A percentile compares a stretch with the other conserved stretches of the same genome.
These are phyloP conservation scores for Colletotrichum sp. DNA, from an alignment of 2,329 filamentous ascomycete genomes.

Conservation along the genomic window DNA sequence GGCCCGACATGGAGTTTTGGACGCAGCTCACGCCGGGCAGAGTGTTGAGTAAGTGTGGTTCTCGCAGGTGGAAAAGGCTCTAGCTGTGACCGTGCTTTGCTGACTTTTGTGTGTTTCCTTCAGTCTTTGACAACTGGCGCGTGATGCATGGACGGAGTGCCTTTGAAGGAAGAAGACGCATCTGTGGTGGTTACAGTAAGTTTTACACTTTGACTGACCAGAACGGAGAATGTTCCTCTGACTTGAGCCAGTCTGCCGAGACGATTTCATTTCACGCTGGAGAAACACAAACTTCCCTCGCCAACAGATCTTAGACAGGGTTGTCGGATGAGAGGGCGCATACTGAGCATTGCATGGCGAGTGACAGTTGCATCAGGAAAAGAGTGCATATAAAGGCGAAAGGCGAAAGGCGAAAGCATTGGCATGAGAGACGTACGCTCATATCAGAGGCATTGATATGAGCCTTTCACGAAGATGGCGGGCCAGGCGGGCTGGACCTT, in stretches of 20 bases:
- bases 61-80: not conserved
- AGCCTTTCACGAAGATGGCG: not conserved
- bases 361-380: not conserved
- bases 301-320: conserved; percentile 44
- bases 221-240: not conserved
- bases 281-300: conserved; percentile 70
- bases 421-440: not conserved
- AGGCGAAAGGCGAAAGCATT: not conserved
- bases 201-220: conserved; percentile 24
- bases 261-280: conserved; percentile 81
- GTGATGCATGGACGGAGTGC: conserved; percentile 85
- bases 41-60: conserved; percentile 68
- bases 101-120: conserved; percentile 15
- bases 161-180: conserved; percentile 83
- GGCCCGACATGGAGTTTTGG: conserved; percentile 74
- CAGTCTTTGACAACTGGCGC: conserved; percentile 96
- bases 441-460: not conserved
- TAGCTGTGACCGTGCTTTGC: not conserved
- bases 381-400: not conserved
- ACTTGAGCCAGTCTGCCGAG: conserved; percentile 67
- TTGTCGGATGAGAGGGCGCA: conserved; percentile 9
- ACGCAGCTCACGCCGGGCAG: conserved; percentile 81
- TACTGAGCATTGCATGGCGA: not conserved
- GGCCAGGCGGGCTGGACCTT: not conserved
- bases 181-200: conserved; percentile 92